These are phyloP conservation scores for Penicillium bialowiezense DNA, from an alignment of 495 filamentous ascomycete species.

Conservation along the genomic window DNA sequence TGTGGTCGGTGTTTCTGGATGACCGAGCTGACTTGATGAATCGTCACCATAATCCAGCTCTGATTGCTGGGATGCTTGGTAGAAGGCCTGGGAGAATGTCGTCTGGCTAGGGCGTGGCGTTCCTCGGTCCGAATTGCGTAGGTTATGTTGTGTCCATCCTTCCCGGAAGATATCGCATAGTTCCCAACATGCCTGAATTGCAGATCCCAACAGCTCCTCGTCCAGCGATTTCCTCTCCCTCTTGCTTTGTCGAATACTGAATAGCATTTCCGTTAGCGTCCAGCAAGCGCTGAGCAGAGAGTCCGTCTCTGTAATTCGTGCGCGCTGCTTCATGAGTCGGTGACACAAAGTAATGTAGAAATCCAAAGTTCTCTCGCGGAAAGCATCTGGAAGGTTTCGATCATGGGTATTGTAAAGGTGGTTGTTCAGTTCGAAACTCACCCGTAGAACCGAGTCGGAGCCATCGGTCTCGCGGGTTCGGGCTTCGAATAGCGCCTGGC, in stretches of 20 bases:
- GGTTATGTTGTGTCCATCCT: conserved; percentile 85
- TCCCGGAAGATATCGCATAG: conserved; percentile 91
- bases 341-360: conserved; percentile 94
- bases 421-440: conserved; percentile 94
- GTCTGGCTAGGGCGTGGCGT: conserved; percentile 82
- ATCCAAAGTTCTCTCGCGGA: conserved; percentile 84
- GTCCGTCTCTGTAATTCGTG: conserved; percentile 71
- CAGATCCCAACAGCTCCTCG: conserved; percentile 79
- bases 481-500: conserved; percentile 83
- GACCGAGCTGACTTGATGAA: conserved; percentile 33
- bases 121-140: conserved; percentile 79
- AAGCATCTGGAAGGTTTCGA: conserved; percentile 78
- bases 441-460: conserved; percentile 78
- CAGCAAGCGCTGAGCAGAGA: conserved; percentile 82
- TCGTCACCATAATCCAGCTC: conserved; percentile 31
- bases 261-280: conserved; percentile 90
- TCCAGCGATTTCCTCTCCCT: conserved; percentile 69
- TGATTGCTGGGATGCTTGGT: conserved; percentile 41
- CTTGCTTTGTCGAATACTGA: conserved; percentile 82
- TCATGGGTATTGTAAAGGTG: conserved; percentile 92
- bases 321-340: conserved; percentile 88
- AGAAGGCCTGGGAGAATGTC: conserved; percentile 57
- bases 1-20: conserved; percentile 86
- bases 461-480: conserved; percentile 70
- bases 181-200: conserved; percentile 92